Base-by-base conservation (phyloP, 108 stramenopile species). In the Nannochloropsis oceanica region DNA sequence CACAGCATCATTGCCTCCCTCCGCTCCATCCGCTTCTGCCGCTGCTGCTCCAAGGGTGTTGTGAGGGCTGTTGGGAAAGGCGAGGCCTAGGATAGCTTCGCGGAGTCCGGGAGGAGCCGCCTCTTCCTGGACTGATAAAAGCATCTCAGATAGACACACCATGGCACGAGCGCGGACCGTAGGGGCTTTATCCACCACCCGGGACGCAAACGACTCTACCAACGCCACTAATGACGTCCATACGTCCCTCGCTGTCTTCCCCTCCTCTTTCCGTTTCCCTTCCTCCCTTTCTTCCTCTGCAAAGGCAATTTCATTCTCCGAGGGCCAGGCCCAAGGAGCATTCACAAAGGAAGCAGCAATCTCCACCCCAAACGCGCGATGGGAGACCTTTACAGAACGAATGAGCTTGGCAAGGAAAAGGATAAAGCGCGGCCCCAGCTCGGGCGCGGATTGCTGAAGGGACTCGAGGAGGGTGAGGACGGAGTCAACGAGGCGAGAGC, bases 361-460 rank as follows among this genome's bases (percentile, higher is more conserved):
- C 18, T 86, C 86, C 26, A 86, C 86, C n/a, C 82, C 82, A 34
- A 86, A 83, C 14, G 82, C 79, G 10, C 86, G 86, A 42, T 86
- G 82, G 14, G 86, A 82, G 9, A 86, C 43, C 86, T 86, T 81
- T 11, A 34, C 26, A 12, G 18, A 83, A 0, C 18, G 13, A 12
- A 81, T 24, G 18, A 83, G 82, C 82, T 83, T 86, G 25, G 83
- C 82, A 73, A 86, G 82, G 12, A 86, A 86, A 0, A 13, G 18
- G 27, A 86, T 73, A 25, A 86, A 86, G 25, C 82, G 82, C 25
- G 14, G 82, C 20, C 82, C 82, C 73, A 86, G 82, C 79, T 83
- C 86, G 73, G 82, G 86, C 59, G 59, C 59, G 59, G n/a, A 18
- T n/a, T n/a, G 59, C 59, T 73, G 59, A 10, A 73, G 59, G 0